Evolutionary conservation across 1,139 yeast species (phyloP), one percentile per base, ranked within the genome.

Genomic region (Suhomyces bolitotheri): DNA sequence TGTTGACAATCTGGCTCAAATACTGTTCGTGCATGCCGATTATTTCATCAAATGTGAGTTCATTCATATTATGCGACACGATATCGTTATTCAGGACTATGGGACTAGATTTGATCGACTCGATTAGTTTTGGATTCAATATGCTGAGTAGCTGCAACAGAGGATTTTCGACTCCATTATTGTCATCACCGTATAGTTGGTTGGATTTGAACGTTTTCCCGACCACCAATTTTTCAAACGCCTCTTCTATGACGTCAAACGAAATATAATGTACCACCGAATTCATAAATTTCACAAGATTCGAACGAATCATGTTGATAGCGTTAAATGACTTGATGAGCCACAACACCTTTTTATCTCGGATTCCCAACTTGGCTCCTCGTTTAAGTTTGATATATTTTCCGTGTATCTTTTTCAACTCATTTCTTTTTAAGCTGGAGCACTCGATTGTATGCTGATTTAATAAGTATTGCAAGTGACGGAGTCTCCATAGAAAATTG

Each of bases 401-500:
- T 4, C 31, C 25, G 22, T 34, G 45, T 11, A 54, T 46, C 29
- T 43, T 38, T 29, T 50, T 54, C 36, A 75, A 51, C 25, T 69
- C 71, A 26, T 56, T 59, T 35, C 62, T 60, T 22, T 67, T 55
- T 35, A 65, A 54, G n/a, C 56, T 50, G 33, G 62, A 63, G 35
- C 66, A 46, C 45, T 60, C 62, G 16, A 60, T 43, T 27, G 60
- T 64, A 46, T 65, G 72, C 8, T 68, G 54, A 39, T 73, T 68
- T 41, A 83, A 64, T 38, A 78, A 62, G 49, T 61, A 70, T 22
- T 75, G 73, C 20, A 82, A 73, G 43, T 87, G 81, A 44, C 81
- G 76, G 27, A 90, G 62, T 44, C 82, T 77, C 90, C 97, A 87
- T 25, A 92, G 58, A 51, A 89, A 87, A 52, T 89, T 87, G 63